Base-by-base conservation (phyloP, 495 filamentous ascomycete species). In the Lasiosphaeria ovina region DNA sequence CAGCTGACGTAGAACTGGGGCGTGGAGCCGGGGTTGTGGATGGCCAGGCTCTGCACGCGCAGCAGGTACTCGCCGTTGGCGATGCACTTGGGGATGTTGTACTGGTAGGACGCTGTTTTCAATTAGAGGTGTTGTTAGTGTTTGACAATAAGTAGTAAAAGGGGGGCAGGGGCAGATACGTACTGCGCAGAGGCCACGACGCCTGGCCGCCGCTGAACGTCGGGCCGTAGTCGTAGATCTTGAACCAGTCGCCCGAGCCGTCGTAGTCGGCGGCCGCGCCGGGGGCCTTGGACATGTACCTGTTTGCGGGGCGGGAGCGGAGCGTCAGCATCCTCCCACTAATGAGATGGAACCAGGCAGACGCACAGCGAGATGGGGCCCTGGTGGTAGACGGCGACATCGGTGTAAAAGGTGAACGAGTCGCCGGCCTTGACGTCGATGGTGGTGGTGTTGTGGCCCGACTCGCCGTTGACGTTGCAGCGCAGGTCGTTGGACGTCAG, bases 31-130 rank as follows among this genome's bases (percentile, higher is more conserved):
- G 81, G 81, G 74, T 85, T 86, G 72, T 87, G 83, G 63, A 86
- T 80, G 45, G 76, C 84, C n/a, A 87, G 77, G 17, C 79, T 78
- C 66, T 87, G 84, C 55, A 83, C 81, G 4, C 85, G 79, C 54
- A 87, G 73, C 54, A 88, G 81, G 60, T 88, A 88, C 58, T 87
- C 80, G 54, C 85, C 85, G 51, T 69, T 72, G 0, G 79, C 74
- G 62, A 85, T 74, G 55, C 73, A 76, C 61, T 74, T 73, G 12
- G 84, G 84, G 61, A 88, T 81, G 48, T 74, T 81, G 71, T 76
- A 79, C 24, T 69, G 72, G 71, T 85, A 86, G 24, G 70, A 67
- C 57, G 67, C 76, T 77, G 35, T 54, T 24, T 1, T 2, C 11
- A 47, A 42, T 42, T 42, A 42, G 6, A 4, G 44, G 5, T 11